Evolutionary conservation across 805 yeast species (phyloP).

Genomic region (Metschnikowia anglica): DNA sequence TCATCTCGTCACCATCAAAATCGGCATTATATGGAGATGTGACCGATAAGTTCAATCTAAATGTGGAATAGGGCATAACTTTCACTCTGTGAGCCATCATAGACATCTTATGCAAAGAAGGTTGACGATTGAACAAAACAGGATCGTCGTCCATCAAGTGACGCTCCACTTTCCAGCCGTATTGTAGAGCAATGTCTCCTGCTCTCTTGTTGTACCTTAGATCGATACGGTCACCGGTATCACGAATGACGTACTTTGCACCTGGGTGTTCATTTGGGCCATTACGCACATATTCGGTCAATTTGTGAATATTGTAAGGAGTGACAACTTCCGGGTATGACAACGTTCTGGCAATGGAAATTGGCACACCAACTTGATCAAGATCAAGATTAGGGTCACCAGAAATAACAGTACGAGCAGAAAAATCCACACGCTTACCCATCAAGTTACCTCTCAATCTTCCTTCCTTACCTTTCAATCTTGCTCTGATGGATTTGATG

Average conservation of each 20-base stretch:
- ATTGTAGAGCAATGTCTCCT: conserved; percentile 95
- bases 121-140: conserved; percentile 97
- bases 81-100: conserved; percentile 99
- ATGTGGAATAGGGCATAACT: conserved; percentile 98
- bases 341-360: conserved; percentile 90
- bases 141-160: conserved; percentile 98
- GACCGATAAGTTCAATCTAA: conserved; percentile 92
- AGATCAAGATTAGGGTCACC: conserved; percentile 98
- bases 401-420: conserved; percentile 98
- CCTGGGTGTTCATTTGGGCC: conserved; percentile 99
- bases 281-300: conserved; percentile 90
- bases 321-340: conserved; percentile 98
- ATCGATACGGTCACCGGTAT: conserved; percentile 98
- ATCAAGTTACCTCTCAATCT: conserved; percentile 96
- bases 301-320: conserved; percentile 90
- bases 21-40: conserved; percentile 99
- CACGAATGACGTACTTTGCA: conserved; percentile 97
- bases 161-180: conserved; percentile 99
- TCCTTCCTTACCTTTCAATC: conserved; percentile 99
- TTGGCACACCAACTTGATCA: conserved; percentile 99
- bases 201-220: conserved; percentile 96
- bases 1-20: conserved; percentile 99
- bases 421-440: conserved; percentile 99
- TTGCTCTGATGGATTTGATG: conserved; percentile 97
- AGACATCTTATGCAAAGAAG: conserved; percentile 98